Percentiles rank a stretch among this genome's conserved stretches.
phyloP scores from a whole-genome alignment of 2,329 filamentous ascomycete species.

The Ceratocystis cubensis region DNA sequence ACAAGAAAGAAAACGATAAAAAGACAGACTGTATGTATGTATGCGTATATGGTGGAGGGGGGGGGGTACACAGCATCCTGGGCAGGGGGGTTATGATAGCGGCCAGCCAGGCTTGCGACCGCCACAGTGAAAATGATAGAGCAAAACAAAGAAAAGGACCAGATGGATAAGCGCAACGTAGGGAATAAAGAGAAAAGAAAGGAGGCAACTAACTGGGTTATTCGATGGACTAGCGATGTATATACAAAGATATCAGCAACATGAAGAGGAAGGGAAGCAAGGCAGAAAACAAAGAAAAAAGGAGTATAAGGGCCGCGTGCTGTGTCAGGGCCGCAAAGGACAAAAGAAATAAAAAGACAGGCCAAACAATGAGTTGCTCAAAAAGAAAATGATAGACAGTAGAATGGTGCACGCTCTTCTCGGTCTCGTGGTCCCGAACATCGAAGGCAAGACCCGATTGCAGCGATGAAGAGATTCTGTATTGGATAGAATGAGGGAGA shows the following conservation, averaged over 20 bases:
- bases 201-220: no score
- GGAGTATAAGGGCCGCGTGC: neutral
- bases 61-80: no score
- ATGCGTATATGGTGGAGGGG: neutral
- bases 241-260: neutral
- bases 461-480: no score
- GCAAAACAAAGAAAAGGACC: neutral
- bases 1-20: neutral
- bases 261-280: neutral
- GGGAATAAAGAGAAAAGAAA: constrained; percentile 4
- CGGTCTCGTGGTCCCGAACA: neutral
- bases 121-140: neutral
- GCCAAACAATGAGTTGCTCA: neutral
- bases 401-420: neutral
- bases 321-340: neutral
- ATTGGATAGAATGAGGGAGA: no score
- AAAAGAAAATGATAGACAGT: constrained; percentile 1
- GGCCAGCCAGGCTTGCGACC: neutral
- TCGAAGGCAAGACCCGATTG: no score
- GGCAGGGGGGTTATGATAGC: neutral
- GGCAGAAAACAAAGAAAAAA: neutral
- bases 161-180: neutral
- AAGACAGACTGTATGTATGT: neutral
- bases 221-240: neutral
- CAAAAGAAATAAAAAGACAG: neutral